A percentile compares a stretch with the other conserved stretches of the same genome.
These are phyloP conservation scores for Tephrocybe sp. DNA, from an alignment of 768 basidiomycete genomes.

Conservation along the genomic window DNA sequence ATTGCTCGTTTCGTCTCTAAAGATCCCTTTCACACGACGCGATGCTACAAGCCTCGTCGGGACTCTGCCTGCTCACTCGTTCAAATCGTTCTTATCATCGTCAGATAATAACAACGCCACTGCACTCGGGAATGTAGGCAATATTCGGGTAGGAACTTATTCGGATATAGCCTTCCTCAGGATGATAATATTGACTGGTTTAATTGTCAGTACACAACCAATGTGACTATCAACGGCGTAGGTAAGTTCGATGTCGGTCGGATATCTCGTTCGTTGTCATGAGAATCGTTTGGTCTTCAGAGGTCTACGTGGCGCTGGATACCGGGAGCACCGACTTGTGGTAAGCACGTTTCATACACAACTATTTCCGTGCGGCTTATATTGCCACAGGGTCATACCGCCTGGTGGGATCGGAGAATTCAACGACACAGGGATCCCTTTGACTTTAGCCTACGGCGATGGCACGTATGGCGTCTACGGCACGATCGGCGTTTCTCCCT, in stretches of 20 bases:
- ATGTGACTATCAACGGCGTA: conserved; percentile 32
- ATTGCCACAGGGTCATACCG: conserved; percentile 30
- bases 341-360: conserved; percentile 22
- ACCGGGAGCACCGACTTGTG: conserved; percentile 40
- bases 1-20: background rate
- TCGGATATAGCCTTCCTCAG: background rate
- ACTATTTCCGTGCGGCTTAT: background rate
- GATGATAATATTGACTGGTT: background rate
- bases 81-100: background rate
- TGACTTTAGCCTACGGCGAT: conserved; percentile 33
- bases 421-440: conserved; percentile 31
- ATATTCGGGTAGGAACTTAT: conserved; percentile 11
- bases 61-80: background rate
- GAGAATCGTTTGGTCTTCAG: conserved; percentile 10
- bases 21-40: background rate
- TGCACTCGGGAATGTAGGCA: conserved; percentile 9
- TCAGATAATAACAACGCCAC: background rate
- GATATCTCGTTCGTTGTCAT: background rate
- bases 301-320: conserved; percentile 33
- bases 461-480: conserved; percentile 34
- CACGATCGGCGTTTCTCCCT: conserved; percentile 30
- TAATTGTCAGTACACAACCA: conserved; percentile 13
- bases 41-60: background rate
- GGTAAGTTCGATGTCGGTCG: conserved; percentile 14
- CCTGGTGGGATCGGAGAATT: conserved; percentile 30